These are phyloP conservation scores for Euryodendron excelsum DNA, from an alignment of 148 eudicot species.

Conservation along the genomic window DNA sequence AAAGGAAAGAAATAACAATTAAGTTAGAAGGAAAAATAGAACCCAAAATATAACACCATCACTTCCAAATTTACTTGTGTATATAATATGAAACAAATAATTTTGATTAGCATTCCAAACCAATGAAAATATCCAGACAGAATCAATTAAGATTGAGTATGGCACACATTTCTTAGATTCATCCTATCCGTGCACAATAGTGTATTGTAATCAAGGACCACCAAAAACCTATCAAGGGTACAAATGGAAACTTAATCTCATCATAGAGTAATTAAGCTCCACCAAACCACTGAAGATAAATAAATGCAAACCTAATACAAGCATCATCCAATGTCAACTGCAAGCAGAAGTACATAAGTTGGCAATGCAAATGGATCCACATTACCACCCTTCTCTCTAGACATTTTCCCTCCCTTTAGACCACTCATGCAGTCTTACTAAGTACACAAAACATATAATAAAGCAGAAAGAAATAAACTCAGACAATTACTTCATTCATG, in stretches of 20 bases:
- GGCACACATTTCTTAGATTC: background rate
- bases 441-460: background rate
- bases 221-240: background rate
- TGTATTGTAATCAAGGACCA: background rate
- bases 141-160: background rate
- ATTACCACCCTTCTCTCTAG: background rate
- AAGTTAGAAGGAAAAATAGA: background rate
- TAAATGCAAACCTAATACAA: conserved; percentile 8
- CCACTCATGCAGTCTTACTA: background rate
- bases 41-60: background rate
- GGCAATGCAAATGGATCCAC: background rate
- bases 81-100: background rate
- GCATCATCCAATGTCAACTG: background rate
- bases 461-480: background rate
- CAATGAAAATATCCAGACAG: background rate
- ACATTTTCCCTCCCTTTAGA: background rate
- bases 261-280: background rate
- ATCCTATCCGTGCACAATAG: background rate
- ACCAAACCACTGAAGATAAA: background rate
- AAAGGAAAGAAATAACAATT: background rate
- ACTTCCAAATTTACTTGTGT: background rate
- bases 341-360: background rate
- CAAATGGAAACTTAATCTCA: background rate
- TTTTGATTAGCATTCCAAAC: background rate
- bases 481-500: background rate